phyloP scores from a whole-genome alignment of 2,329 filamentous ascomycete genomes.

The Aspergillus sp. region DNA sequence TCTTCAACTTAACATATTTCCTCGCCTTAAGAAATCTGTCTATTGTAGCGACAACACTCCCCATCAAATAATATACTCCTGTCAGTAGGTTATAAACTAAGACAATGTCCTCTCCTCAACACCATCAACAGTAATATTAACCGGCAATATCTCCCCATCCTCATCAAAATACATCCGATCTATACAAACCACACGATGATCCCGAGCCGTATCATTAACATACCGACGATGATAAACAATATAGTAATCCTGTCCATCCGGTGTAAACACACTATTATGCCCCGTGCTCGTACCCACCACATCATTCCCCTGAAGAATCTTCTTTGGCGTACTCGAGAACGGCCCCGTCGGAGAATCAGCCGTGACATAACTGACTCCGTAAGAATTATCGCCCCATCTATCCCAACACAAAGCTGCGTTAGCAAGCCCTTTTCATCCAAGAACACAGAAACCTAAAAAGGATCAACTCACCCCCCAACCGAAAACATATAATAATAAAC shows the following conservation, averaged over 20 bases:
- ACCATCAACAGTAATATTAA: conserved; percentile 42
- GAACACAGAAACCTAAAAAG: background rate
- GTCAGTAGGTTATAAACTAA: background rate
- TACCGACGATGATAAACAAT: conserved; percentile 52
- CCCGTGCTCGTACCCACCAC: conserved; percentile 39
- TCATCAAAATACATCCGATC: conserved; percentile 53
- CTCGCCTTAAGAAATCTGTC: background rate
- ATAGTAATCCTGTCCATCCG: conserved; percentile 46
- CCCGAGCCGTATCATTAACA: conserved; percentile 47
- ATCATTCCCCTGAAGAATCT: conserved; percentile 38
- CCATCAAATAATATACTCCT: background rate
- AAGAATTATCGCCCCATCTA: conserved; percentile 50
- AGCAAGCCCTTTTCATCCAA: background rate
- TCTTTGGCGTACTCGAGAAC: conserved; percentile 41
- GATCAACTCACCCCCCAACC: conserved; percentile 37
- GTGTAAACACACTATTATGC: conserved; percentile 46
- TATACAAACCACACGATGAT: conserved; percentile 52
- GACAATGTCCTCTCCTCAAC: conserved; percentile 24
- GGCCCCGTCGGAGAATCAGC: conserved; percentile 44
- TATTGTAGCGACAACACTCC: background rate
- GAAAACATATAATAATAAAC: conserved; percentile 51
- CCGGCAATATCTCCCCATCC: conserved; percentile 45
- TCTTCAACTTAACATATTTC: no score
- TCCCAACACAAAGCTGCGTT: background rate
- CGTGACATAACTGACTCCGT: conserved; percentile 50